Conservation (phyloP, 495 filamentous ascomycete genomes). For the Penicillium arizonense region DNA sequence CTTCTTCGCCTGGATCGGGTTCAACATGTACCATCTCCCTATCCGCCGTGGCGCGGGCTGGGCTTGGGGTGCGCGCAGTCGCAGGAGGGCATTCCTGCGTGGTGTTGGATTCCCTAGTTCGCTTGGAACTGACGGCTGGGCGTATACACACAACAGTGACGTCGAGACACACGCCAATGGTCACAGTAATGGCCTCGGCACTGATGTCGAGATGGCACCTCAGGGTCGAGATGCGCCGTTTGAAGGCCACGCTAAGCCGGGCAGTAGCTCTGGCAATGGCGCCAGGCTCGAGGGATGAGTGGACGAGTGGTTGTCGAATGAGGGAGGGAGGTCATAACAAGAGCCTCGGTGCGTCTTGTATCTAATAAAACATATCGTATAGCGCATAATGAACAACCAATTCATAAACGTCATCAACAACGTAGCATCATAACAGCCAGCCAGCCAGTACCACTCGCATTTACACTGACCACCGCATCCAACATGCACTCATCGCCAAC, state of each 20-base stretch:
- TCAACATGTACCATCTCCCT: conserved; percentile 68
- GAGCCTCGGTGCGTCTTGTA: too few relatives aligned
- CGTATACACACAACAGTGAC: conserved; percentile 1
- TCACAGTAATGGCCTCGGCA: background rate
- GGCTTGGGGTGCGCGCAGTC: conserved; percentile 48
- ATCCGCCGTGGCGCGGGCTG: conserved; percentile 58
- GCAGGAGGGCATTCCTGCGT: conserved; percentile 53
- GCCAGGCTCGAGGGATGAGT: background rate
- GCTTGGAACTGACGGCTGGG: conserved; percentile 37
- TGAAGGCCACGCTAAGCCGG: background rate
- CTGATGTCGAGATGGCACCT: conserved; percentile 11
- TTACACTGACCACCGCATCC: too few relatives aligned
- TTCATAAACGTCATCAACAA: background rate
- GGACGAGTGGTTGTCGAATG: background rate
- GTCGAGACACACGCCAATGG: background rate
- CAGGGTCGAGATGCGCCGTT: background rate
- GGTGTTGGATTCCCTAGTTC: conserved; percentile 57
- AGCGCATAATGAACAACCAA: background rate
- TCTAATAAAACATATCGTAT: background rate
- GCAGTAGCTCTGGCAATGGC: background rate
- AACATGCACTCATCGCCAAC: conserved; percentile 66
- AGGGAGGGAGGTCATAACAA: background rate
- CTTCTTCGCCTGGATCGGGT: conserved; percentile 52
- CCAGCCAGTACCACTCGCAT: too few relatives aligned
- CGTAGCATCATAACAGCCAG: background rate